A percentile compares a stretch with the other conserved stretches of the same genome.
Conservation (phyloP, 208 protist genomes). For the Spironucleus salmonicida region DNA sequence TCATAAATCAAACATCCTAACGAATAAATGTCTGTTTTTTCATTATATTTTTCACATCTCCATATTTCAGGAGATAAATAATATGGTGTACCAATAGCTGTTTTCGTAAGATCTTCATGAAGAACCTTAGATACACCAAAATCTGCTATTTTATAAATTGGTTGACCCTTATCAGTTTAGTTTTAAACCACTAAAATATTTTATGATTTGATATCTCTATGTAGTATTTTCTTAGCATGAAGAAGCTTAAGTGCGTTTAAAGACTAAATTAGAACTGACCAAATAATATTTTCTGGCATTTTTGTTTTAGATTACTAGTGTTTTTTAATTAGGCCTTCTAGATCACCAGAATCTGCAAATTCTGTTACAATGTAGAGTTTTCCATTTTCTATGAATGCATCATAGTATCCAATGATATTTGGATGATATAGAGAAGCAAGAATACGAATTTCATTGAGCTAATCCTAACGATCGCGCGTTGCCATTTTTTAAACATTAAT, state of each 20-base stretch:
- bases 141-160: conserved; percentile 49
- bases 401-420: conserved; percentile 48
- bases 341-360: conserved; percentile 45
- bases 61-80: conserved; percentile 57
- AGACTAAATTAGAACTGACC: conserved; percentile 48
- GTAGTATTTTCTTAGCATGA: conserved; percentile 46
- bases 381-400: conserved; percentile 50
- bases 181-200: conserved; percentile 47
- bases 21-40: conserved; percentile 51
- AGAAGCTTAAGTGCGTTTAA: conserved; percentile 14
- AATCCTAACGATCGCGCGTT: conserved; percentile 46
- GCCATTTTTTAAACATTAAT: conserved; percentile 38
- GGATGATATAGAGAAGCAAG: conserved; percentile 48
- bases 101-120: conserved; percentile 38
- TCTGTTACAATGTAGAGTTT: conserved; percentile 55
- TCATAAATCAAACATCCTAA: conserved; percentile 51
- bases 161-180: too few species aligned
- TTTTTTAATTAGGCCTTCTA: conserved; percentile 32
- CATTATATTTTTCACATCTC: conserved; percentile 42
- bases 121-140: conserved; percentile 51
- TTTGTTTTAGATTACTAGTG: not conserved
- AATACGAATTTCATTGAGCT: conserved; percentile 55
- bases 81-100: conserved; percentile 52
- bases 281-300: conserved; percentile 43
- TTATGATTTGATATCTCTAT: conserved; percentile 48